Evolutionary conservation across 306 rosid genomes (phyloP).

Genomic region (Erythrophleum fordii): DNA sequence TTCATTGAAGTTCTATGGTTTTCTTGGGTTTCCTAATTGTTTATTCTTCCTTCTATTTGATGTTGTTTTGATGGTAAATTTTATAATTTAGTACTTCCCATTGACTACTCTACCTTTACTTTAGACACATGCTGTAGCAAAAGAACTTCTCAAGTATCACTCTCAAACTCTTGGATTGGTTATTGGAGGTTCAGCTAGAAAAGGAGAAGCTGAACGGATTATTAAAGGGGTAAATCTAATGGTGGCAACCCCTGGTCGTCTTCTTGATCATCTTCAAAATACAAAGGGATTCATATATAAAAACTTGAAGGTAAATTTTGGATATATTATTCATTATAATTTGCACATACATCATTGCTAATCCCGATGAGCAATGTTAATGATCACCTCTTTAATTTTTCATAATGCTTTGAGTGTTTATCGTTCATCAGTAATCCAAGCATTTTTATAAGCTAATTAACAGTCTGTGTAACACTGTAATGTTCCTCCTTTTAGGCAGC

Average conservation of each 20-base stretch:
- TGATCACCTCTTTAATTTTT: conserved; percentile 18
- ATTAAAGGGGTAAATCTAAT: conserved; percentile 83
- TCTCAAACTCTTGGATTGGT: conserved; percentile 87
- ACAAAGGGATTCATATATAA: conserved; percentile 81
- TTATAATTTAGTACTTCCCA: background rate
- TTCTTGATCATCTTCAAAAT: conserved; percentile 90
- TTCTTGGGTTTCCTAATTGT: background rate
- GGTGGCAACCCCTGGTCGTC: conserved; percentile 97
- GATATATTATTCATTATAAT: background rate
- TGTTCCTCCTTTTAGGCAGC: background rate
- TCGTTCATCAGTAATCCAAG: background rate
- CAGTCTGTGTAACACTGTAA: background rate
- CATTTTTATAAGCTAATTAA: background rate
- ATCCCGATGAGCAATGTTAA: background rate
- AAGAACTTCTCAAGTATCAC: conserved; percentile 87
- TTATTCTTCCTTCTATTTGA: background rate
- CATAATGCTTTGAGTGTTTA: background rate
- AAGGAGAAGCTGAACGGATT: conserved; percentile 86
- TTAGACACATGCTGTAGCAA: conserved; percentile 93
- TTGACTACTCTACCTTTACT: conserved; percentile 24
- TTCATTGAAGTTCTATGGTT: background rate
- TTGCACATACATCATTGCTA: background rate
- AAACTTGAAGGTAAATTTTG: conserved; percentile 68
- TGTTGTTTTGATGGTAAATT: background rate
- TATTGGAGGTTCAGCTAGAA: conserved; percentile 87